These are phyloP conservation scores for Panicum hallii DNA, from an alignment of 202 grass and related monocot genomes.

Conservation along the genomic window DNA sequence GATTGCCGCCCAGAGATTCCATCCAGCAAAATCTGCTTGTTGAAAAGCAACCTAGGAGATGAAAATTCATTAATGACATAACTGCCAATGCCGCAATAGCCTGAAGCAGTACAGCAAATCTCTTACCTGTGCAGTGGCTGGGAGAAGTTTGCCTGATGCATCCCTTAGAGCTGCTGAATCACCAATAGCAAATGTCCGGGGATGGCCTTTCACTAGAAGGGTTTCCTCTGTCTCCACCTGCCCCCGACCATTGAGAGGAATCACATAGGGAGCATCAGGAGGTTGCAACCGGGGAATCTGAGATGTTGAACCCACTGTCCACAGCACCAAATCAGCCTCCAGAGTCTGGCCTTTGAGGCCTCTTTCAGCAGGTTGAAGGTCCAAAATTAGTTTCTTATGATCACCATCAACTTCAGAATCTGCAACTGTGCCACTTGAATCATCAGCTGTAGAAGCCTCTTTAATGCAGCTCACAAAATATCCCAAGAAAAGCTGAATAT, in stretches of 20 bases:
- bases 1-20: slow-evolving; percentile 97
- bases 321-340: slow-evolving; percentile 84
- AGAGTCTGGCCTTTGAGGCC: slow-evolving; percentile 60
- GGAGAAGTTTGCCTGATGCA: slow-evolving; percentile 78
- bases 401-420: slow-evolving; percentile 33
- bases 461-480: slow-evolving; percentile 76
- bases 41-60: slow-evolving; percentile 88
- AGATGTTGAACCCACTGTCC: slow-evolving; percentile 91
- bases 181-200: slow-evolving; percentile 91
- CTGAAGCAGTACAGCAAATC: slow-evolving; percentile 1
- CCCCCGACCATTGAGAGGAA: slow-evolving; percentile 86
- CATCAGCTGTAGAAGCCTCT: slow-evolving; percentile 60
- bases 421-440: slow-evolving; percentile 45
- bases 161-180: slow-evolving; percentile 90
- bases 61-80: slow-evolving; percentile 5
- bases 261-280: slow-evolving; percentile 59
- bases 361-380: slow-evolving; percentile 92
- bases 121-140: slow-evolving; percentile 82
- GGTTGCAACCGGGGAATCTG: slow-evolving; percentile 74
- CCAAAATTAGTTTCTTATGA: slow-evolving; percentile 72
- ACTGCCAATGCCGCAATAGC: not conserved
- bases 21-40: slow-evolving; percentile 92
- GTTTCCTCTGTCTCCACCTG: slow-evolving; percentile 97
- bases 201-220: slow-evolving; percentile 88
- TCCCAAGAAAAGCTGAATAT: slow-evolving; percentile 87